phyloP scores from a whole-genome alignment of 768 basidiomycete genomes.

The Suillus discolor region DNA sequence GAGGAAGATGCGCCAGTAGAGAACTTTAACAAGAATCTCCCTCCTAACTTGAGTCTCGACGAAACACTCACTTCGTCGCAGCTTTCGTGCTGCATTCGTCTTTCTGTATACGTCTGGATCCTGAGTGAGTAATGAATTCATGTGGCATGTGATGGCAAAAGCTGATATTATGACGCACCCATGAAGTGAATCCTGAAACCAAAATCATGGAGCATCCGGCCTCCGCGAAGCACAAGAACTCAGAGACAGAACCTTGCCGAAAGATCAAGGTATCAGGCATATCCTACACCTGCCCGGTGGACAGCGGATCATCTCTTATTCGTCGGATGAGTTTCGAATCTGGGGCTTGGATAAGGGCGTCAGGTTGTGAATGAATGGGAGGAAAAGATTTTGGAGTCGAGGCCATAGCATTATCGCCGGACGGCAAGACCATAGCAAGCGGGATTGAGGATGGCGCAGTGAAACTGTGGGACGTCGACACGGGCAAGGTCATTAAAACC shows the following conservation, averaged over 20 bases:
- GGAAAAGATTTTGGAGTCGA: neutral
- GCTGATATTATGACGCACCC: neutral
- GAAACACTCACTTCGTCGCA: neutral
- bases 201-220: neutral
- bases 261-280: neutral
- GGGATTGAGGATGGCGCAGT: neutral
- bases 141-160: neutral
- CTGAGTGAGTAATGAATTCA: neutral
- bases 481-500: neutral
- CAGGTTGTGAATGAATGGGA: neutral
- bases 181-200: neutral
- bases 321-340: neutral
- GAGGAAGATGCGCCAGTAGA: neutral
- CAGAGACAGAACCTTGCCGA: neutral
- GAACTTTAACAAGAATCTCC: neutral
- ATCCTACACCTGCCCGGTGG: neutral
- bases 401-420: neutral
- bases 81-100: neutral
- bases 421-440: neutral
- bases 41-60: neutral
- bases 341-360: neutral
- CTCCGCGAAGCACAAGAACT: neutral
- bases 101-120: neutral
- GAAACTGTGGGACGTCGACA: neutral
- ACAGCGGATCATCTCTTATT: neutral